Conservation (phyloP, 202 grass and related monocot species). For the Saccharum hybrid region DNA sequence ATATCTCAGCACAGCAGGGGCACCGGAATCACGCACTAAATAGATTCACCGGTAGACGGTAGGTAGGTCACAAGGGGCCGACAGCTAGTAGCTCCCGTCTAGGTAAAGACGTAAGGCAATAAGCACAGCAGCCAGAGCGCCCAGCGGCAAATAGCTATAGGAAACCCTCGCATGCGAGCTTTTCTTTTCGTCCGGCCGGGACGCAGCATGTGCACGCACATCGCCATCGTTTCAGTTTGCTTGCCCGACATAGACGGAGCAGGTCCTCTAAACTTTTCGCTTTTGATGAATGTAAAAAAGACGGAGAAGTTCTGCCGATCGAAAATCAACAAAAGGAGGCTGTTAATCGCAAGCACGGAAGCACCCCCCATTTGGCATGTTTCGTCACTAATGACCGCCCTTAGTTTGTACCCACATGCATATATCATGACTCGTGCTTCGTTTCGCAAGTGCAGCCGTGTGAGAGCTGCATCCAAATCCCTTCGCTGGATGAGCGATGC, state of each 20-base stretch:
- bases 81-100: conserved; percentile 49
- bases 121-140: not conserved
- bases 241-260: conserved; percentile 4
- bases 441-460: conserved; percentile 7
- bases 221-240: conserved; percentile 27
- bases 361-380: not conserved
- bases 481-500: not conserved
- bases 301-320: not conserved
- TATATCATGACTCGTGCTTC: not conserved
- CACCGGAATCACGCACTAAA: conserved; percentile 7
- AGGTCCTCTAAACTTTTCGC: not conserved
- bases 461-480: not conserved
- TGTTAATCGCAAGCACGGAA: not conserved
- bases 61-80: conserved; percentile 47
- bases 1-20: conserved; percentile 15
- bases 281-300: not conserved
- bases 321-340: not conserved
- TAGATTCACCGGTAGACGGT: conserved; percentile 44
- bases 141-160: not conserved
- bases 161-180: not conserved
- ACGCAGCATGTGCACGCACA: not conserved
- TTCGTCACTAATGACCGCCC: not conserved
- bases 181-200: not conserved
- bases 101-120: conserved; percentile 6
- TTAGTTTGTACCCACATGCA: not conserved